Evolutionary conservation across 805 yeast species (phyloP).

Genomic region (Sungouiozyma intestinalis): DNA sequence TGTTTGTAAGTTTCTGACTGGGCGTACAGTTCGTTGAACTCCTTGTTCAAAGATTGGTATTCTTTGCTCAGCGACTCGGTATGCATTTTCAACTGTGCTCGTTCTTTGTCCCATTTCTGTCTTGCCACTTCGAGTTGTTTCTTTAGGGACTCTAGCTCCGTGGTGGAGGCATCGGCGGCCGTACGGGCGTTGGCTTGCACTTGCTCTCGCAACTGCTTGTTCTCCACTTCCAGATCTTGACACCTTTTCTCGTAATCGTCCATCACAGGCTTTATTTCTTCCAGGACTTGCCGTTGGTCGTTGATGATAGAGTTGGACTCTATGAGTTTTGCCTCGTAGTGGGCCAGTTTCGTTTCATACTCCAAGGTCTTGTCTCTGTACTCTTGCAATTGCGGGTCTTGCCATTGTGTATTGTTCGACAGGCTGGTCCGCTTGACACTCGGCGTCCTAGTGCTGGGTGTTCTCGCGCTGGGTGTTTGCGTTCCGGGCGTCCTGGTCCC

Average conservation of each 20-base stretch:
- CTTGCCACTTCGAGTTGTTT: conserved; percentile 9
- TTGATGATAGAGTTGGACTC: conserved; percentile 8
- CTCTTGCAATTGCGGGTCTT: conserved; percentile 1
- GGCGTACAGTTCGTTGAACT: conserved; percentile 20
- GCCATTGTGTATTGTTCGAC: neutral
- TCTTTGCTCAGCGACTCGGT: conserved; percentile 22
- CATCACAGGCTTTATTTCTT: conserved; percentile 25
- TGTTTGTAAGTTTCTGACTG: neutral
- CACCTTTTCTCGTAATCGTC: conserved; percentile 26
- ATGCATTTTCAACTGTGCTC: conserved; percentile 22
- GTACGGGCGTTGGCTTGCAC: conserved; percentile 4
- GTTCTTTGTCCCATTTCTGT: conserved; percentile 20
- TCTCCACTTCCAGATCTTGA: conserved; percentile 23
- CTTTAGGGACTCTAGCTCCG: conserved; percentile 9
- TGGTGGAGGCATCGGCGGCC: conserved; percentile 4
- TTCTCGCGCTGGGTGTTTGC: neutral
- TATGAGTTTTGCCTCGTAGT: neutral
- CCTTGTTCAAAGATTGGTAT: conserved; percentile 18
- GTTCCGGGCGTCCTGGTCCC: neutral
- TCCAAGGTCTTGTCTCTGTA: conserved; percentile 3
- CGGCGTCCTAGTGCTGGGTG: neutral
- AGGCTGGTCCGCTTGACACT: neutral
- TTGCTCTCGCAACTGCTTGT: conserved; percentile 14
- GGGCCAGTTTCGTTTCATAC: neutral
- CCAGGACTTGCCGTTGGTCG: conserved; percentile 24